Evolutionary conservation across 2,329 filamentous ascomycete genomes (phyloP).

Genomic region (Dothideomycetidae sp.): DNA sequence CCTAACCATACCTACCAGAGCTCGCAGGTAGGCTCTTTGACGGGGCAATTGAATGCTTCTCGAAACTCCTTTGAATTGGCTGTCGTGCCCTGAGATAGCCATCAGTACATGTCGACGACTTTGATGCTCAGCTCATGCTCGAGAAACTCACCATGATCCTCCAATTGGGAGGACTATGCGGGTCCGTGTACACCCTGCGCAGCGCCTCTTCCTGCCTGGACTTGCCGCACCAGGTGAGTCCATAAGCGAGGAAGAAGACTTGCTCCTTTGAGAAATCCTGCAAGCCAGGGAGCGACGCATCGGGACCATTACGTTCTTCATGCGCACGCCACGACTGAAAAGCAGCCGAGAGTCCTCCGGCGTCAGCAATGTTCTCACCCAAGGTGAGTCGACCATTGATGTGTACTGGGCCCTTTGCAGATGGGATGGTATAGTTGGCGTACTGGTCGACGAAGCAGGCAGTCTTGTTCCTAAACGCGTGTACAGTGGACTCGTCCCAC

Average conservation of each 20-base stretch:
- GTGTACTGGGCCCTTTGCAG: conserved; percentile 41
- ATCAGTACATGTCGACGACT: too few species aligned
- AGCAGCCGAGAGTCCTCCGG: conserved; percentile 48
- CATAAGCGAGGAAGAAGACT: conserved; percentile 45
- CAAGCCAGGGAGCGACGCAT: conserved; percentile 45
- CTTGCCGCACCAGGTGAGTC: conserved; percentile 48
- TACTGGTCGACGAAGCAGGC: conserved; percentile 59
- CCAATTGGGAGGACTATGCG: conserved; percentile 49
- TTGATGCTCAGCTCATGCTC: neutral
- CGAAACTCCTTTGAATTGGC: conserved; percentile 54
- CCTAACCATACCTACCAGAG: conserved; percentile 45
- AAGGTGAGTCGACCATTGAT: conserved; percentile 51
- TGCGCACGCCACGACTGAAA: conserved; percentile 52
- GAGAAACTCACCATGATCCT: conserved; percentile 26
- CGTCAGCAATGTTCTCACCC: conserved; percentile 59
- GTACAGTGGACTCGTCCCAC: conserved; percentile 49
- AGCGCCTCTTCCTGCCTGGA: conserved; percentile 44
- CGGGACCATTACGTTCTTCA: conserved; percentile 35
- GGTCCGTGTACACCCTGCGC: conserved; percentile 45
- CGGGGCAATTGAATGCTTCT: conserved; percentile 51
- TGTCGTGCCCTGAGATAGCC: conserved; percentile 45
- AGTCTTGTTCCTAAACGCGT: conserved; percentile 43
- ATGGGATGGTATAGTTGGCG: conserved; percentile 43
- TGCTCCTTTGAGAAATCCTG: conserved; percentile 51
- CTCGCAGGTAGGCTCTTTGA: conserved; percentile 53